Evolutionary conservation across 257 asterid species (phyloP), one percentile per base, ranked within the genome.

Genomic region (Scutellaria barbata): DNA sequence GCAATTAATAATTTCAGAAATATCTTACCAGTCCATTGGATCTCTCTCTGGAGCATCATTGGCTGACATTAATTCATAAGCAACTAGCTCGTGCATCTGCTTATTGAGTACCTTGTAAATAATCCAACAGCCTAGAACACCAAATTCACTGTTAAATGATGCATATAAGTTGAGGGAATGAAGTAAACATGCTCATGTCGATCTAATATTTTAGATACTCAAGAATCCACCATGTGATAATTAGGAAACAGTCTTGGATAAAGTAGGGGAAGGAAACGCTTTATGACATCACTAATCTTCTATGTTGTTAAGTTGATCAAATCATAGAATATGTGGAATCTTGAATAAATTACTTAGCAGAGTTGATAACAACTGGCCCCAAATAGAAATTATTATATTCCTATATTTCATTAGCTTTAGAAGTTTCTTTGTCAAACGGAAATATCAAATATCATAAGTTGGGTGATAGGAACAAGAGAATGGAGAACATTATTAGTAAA

Each of bases 1-100:
- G 57, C 20, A 45, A 45, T 2, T 37, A 37, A 61, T 35, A 65
- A 68, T 45, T 40, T 68, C 48, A 74, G 52, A 69, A 75, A 79
- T 41, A 45, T 40, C 82, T 70, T 85, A 93, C 98, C 98, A 93
- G 84, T 93, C 96, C 84, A 58, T 86, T 63, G 98, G 98, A 87
- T 94, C 98, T 77, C 96, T 85, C 80, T 94, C 98, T 13, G 96
- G 95, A 71, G 95, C 96, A 81, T 89, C 97, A 79, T 90, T 90
- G 68, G 98, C 92, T 35, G 98, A 94, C 98, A 94, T 94, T 61
- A 94, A 69, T 71, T 94, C 98, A 79, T 94, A 94, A 7, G 96
- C 60, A 77, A 84, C 87, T 68, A 94, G 82, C 69, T 86, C 91
- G 25, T 81, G 83, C 88, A 72, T 82, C 80, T 22, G 85, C 77